Base-by-base conservation (phyloP, 306 rosid species). In the Fragaria nilgerrensis region DNA sequence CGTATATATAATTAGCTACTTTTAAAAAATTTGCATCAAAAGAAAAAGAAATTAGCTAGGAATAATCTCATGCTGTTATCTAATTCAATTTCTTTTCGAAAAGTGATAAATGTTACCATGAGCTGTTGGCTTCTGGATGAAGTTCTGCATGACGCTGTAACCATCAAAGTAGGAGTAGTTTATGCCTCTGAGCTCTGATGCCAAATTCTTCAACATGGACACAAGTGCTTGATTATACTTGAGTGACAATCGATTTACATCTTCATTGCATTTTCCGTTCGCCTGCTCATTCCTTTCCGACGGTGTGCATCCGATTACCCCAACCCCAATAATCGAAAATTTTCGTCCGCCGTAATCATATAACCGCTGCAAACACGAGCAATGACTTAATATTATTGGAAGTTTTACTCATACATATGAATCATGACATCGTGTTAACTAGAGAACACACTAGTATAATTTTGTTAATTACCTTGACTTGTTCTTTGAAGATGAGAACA, bases 271-370 rank as follows among this genome's bases (percentile, higher is more conserved):
- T 69, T 85, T 79, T 19, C 39, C 87, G 23, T 69, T 43, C 20
- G 66, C 29, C 83, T 66, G 76, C 78, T 76, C 75, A 19, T 76
- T 43, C 84, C 97, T 94, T 66, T 36, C 77, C 1, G 85, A 47
- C 4, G 98, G 98, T 61, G 91, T 74, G 82, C 98, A 94, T 63
- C 97, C 98, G 70, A 92, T 80, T 37, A 83, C 32, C 39, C 89
- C 89, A 63, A 85, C 62, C 25, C 96, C 96, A 7, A 75, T 58
- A 55, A 92, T 77, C 62, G 76, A 89, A 84, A 89, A 90, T 72
- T 89, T 94, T 36, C 92, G 88, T 32, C 86, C 95, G 5, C 98
- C 97, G 27, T 66, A 65, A 44, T 80, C 62, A 37, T 89, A 86
- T 66, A 92, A 41, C 62, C 93, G 82, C 97, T 93, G 86, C 80